Percentiles rank a stretch among this genome's conserved stretches.
Conservation (phyloP, 805 yeast species). For the Cyberlindnera mrakii region DNA sequence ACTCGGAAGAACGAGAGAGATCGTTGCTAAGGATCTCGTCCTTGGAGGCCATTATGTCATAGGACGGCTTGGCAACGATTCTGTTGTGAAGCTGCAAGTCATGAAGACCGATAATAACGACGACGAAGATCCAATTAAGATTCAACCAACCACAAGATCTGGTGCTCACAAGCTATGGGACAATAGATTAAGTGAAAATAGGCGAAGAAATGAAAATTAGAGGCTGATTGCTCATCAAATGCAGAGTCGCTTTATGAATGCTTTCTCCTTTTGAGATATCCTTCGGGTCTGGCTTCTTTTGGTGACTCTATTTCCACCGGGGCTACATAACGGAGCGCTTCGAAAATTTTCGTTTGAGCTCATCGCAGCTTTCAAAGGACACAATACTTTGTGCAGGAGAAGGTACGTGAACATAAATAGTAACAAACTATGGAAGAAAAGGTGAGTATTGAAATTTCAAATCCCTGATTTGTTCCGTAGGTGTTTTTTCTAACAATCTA, state of each 20-base stretch:
- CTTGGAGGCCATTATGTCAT: slow-evolving; percentile 39
- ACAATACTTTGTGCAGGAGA: not conserved
- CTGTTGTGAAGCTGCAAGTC: slow-evolving; percentile 8
- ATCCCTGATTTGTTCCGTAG: not conserved
- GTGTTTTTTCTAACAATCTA: no score
- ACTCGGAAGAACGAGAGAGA: slow-evolving; percentile 69
- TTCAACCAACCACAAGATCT: slow-evolving; percentile 23
- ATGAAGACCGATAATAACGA: slow-evolving; percentile 13
- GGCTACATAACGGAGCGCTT: no score
- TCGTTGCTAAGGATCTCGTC: slow-evolving; percentile 64
- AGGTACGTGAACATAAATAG: not conserved
- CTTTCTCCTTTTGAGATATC: no score
- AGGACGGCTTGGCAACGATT: slow-evolving; percentile 11
- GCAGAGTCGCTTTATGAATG: no score
- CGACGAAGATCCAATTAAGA: slow-evolving; percentile 18
- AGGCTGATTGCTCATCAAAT: no score
- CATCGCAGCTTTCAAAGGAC: not conserved
- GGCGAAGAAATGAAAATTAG: no score
- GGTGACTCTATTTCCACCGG: no score
- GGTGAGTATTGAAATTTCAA: not conserved
- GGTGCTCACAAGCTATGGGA: slow-evolving; percentile 23
- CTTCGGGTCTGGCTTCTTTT: no score
- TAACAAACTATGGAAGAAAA: not conserved
- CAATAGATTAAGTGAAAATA: slow-evolving; percentile 10
- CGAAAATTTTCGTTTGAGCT: not conserved